These are phyloP conservation scores for Mentha longifolia DNA, from an alignment of 257 asterid species.

Conservation along the genomic window DNA sequence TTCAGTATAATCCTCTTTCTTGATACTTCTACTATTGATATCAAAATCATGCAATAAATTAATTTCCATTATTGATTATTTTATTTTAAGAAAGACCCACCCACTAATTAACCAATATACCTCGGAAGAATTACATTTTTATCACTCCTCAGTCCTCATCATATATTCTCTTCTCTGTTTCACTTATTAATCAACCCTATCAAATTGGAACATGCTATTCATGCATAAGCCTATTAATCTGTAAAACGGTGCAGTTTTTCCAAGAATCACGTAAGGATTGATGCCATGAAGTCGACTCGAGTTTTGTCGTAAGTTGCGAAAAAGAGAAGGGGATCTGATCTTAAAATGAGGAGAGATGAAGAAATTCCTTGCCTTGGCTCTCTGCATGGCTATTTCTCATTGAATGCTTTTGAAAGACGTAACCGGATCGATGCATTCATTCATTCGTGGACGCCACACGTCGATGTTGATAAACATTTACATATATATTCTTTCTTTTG, in stretches of 20 bases:
- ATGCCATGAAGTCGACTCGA: neutral
- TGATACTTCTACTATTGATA: neutral
- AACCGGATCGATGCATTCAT: constrained; percentile 23
- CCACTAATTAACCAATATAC: too few species aligned
- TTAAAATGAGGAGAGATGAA: constrained; percentile 38
- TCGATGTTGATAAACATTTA: too few species aligned
- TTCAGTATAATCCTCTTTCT: neutral
- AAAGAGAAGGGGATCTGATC: constrained; percentile 33
- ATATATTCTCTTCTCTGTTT: too few species aligned
- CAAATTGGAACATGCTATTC: neutral
- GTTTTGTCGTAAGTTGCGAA: constrained; percentile 4
- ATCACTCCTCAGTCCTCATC: too few species aligned
- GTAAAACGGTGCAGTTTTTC: neutral
- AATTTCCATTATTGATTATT: too few species aligned
- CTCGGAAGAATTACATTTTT: too few species aligned
- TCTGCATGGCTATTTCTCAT: constrained; percentile 18
- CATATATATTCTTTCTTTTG: constrained; percentile 39
- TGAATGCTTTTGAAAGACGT: constrained; percentile 23
- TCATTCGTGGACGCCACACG: constrained; percentile 33
- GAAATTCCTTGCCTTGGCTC: constrained; percentile 26
- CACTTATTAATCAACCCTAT: neutral
- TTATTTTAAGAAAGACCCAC: too few species aligned
- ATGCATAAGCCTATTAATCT: neutral
- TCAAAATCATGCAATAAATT: neutral
- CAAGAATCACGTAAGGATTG: constrained; percentile 38